Percentiles rank a stretch among this genome's conserved stretches.
Evolutionary conservation across 2,329 filamentous ascomycete species (phyloP).

Genomic region (Stemphylium vesicarium): DNA sequence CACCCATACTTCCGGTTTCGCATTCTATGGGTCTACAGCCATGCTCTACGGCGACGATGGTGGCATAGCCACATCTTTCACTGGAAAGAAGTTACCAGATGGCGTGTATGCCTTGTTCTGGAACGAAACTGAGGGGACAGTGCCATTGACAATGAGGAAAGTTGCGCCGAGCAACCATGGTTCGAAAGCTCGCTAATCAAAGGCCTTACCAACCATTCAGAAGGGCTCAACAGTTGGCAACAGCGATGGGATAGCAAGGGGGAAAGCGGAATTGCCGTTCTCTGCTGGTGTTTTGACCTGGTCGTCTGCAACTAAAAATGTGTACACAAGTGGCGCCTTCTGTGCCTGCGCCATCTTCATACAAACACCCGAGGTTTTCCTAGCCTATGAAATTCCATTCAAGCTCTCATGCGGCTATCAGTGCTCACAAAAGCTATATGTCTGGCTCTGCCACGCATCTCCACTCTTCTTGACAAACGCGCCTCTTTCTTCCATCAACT

Average conservation of each 20-base stretch:
- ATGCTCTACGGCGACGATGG: background rate
- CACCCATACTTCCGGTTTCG: background rate
- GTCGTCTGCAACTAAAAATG: no score
- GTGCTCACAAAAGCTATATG: constrained; percentile 26
- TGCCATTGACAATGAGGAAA: background rate
- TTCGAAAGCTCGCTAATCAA: background rate
- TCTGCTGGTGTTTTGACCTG: no score
- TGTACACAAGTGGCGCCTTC: no score
- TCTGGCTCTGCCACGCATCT: background rate
- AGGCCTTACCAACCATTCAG: no score
- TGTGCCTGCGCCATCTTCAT: no score
- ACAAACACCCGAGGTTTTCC: no score
- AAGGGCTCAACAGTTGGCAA: no score
- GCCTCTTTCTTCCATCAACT: constrained; percentile 19
- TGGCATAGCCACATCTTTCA: background rate
- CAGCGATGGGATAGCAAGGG: background rate
- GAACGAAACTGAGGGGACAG: background rate
- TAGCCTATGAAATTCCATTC: no score
- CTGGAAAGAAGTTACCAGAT: background rate
- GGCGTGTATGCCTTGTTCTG: background rate
- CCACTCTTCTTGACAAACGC: constrained; percentile 6
- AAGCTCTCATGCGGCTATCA: background rate
- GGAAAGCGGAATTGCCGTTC: no score
- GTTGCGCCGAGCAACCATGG: background rate
- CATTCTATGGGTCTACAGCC: constrained; percentile 1